Conservation (phyloP, 164 flowering plant species). For the Macadamia integrifolia region DNA sequence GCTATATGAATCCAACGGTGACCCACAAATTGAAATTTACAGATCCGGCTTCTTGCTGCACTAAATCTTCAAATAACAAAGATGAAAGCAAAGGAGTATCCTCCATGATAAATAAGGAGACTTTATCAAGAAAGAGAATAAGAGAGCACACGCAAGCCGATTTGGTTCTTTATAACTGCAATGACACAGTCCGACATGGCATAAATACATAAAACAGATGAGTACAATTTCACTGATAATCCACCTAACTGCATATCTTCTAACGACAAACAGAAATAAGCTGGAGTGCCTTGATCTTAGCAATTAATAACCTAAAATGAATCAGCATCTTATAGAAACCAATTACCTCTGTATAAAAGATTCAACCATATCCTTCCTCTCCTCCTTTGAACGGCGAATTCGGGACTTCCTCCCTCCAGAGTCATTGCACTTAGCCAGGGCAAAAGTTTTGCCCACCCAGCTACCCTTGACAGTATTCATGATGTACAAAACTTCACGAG, state of each 20-base stretch:
- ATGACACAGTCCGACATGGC: no score
- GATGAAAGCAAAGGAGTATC: no score
- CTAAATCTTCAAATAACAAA: neutral
- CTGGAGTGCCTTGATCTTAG: no score
- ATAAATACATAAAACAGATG: no score
- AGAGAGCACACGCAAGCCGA: no score
- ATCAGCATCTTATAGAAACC: no score
- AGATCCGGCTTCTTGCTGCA: neutral
- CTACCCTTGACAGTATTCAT: slow-evolving; percentile 71
- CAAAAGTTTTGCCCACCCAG: slow-evolving; percentile 76
- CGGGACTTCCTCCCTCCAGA: slow-evolving; percentile 68
- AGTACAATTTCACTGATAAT: no score
- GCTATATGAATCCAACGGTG: neutral
- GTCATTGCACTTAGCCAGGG: slow-evolving; percentile 59
- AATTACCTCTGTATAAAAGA: slow-evolving; percentile 73
- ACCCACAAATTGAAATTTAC: neutral
- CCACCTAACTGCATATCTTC: no score
- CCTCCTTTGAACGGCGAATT: slow-evolving; percentile 77
- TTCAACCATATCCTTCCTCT: slow-evolving; percentile 76
- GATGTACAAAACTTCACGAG: slow-evolving; percentile 14
- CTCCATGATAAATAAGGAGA: no score
- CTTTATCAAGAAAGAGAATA: neutral
- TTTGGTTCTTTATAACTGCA: no score
- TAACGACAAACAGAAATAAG: neutral
- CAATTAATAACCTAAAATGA: no score